Evolutionary conservation across 306 rosid genomes (phyloP), one percentile per base, ranked within the genome.

Genomic region (Lupinus albus): DNA sequence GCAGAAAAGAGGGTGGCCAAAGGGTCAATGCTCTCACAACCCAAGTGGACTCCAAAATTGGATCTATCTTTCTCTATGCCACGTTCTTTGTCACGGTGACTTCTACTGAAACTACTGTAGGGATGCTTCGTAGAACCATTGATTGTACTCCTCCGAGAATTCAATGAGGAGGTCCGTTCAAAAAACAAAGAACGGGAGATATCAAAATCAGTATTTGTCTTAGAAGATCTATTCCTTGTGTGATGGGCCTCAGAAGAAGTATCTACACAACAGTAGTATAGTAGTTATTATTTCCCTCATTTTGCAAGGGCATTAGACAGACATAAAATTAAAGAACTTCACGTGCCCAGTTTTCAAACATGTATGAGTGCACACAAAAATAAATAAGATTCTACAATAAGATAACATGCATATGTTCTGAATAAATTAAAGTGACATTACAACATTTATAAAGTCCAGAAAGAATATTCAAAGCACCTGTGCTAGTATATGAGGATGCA

Each of bases 61-160:
- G 81, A 73, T 81, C 91, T 89, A 52, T 92, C 96, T 79, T 86
- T 92, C 56, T 89, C 98, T n/a, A n/a, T n/a, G n/a, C n/a, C n/a
- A n/a, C n/a, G n/a, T n/a, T n/a, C n/a, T 73, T 89, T 92, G 12
- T 91, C 97, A 63, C 98, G 93, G 78, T 89, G 87, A 68, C 79
- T 85, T 82, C 98, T 83, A 72, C 79, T 89, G 77, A 92, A 89
- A 82, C 96, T 92, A 84, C 98, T 92, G 72, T 92, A 92, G 3
- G 98, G 93, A 77, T 92, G 91, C 81, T 92, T 92, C 64, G 91
- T 84, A 75, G 89, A 84, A 77, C 93, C 98, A 74, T 92, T 92
- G 61, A 79, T 81, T 55, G 89, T 80, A 84, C 79, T 70, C 88
- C 91, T 84, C 79, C 98, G 79, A 41, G 96, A 85, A 79, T 77